Evolutionary conservation across 1,284 basidiomycete species (phyloP), one percentile per base, ranked within the genome.

Genomic region (Vanrija sp.): DNA sequence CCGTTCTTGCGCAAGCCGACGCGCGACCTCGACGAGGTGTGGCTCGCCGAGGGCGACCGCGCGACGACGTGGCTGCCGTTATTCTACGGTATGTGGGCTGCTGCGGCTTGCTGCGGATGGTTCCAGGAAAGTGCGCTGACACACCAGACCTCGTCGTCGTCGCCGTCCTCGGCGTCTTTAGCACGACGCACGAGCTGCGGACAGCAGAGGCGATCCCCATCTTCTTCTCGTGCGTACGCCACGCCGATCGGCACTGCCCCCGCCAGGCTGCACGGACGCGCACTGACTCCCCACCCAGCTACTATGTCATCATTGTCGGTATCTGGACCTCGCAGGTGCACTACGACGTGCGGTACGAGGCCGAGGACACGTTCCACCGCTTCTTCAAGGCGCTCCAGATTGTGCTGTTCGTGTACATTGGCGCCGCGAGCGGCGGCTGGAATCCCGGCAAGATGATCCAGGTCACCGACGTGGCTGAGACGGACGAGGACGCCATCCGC

Each of bases 261-360:
- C 35, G 35, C 16, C 35, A 16, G 35, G 9, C 10, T 37, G 10
- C 9, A 9, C 16, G 16, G 14, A n/a, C 37, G 37, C 6, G 24
- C 24, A 25, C 24, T 25, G 24, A 25, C 24, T 9, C 24, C 24
- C 24, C 19, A 15, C 15, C 20, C 31, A 55, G 56, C 9, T 65
- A 68, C 49, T 69, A 59, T 49, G 45, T 51, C 22, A 54, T 67
- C 25, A 46, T 69, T 8, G 38, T 45, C 16, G 66, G 63, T 61
- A 48, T 68, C 14, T 70, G 68, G 68, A 56, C 57, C 18, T 56
- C 65, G 3, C 68, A 70, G 44, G 47, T 60, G 1, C 62, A 62
- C 51, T 71, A 69, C 41, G 67, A 69, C 45, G 55, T 67, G 10
- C 64, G 62, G 9, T 67, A 53, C 44, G 60, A 65, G 46, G 62